Percentiles rank a stretch among this genome's conserved stretches.
phyloP scores from a whole-genome alignment of 2,329 filamentous ascomycete genomes.

The Ceratocystis papillata region DNA sequence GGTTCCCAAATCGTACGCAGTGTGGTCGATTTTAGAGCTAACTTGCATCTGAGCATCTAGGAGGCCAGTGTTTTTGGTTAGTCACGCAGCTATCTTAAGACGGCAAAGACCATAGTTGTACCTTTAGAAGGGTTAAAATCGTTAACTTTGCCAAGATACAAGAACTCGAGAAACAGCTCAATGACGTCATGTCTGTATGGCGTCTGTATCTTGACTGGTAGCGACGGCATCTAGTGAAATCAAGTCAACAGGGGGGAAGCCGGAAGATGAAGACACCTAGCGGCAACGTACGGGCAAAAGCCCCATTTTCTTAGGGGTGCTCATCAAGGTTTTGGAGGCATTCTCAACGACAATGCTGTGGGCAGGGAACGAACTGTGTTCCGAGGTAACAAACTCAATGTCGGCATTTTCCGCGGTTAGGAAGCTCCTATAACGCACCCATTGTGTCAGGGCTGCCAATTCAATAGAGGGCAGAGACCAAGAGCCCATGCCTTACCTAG shows the following conservation, averaged over 20 bases:
- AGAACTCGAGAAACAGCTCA: constrained; percentile 3
- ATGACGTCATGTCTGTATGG: constrained; percentile 2
- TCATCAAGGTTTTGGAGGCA: neutral
- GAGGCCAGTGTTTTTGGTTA: neutral
- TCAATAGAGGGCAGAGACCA: neutral
- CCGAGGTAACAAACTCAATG: neutral
- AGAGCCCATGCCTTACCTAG: neutral
- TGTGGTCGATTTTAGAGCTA: neutral
- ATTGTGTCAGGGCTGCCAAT: neutral
- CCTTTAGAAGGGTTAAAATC: neutral
- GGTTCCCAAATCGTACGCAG: neutral
- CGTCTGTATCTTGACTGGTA: neutral
- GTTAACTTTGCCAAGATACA: neutral
- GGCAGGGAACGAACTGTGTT: neutral
- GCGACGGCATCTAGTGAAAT: neutral
- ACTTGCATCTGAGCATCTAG: neutral
- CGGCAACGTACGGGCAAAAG: neutral
- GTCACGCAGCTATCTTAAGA: neutral
- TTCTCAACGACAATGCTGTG: neutral
- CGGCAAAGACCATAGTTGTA: neutral
- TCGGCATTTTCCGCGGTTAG: neutral
- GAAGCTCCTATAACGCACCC: neutral
- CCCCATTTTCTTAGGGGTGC: neutral
- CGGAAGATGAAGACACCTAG: too few species aligned
- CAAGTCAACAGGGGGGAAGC: neutral